phyloP scores from a whole-genome alignment of 2,329 filamentous ascomycete species.

The Aspergillus brasiliensis region DNA sequence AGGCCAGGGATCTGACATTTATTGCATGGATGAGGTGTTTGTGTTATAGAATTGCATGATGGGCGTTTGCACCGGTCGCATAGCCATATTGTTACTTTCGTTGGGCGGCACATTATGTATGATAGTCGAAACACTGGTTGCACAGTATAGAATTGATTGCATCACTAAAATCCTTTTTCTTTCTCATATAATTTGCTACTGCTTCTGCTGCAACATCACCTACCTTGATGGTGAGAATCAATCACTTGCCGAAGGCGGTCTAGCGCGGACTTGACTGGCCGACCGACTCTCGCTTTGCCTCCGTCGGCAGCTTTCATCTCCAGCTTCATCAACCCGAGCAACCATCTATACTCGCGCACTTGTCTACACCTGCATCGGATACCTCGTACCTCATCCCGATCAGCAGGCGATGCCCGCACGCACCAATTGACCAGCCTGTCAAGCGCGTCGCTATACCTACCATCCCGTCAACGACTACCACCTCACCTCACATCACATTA shows the following conservation, averaged over 20 bases:
- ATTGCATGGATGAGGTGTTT: slow-evolving; percentile 9
- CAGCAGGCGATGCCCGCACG: background rate
- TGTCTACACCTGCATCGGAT: background rate
- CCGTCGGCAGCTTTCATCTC: background rate
- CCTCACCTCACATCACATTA: no score
- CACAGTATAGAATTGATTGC: background rate
- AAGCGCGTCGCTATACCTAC: background rate
- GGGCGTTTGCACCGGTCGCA: slow-evolving; percentile 10
- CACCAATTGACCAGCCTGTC: background rate
- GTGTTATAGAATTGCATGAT: slow-evolving; percentile 6
- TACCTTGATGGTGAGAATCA: background rate
- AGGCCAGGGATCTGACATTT: background rate
- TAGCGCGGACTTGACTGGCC: background rate
- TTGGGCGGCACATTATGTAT: background rate
- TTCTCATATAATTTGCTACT: background rate
- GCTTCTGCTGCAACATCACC: background rate
- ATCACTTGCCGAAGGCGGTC: background rate
- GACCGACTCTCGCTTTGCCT: background rate
- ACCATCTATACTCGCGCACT: background rate
- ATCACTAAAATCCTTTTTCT: no score
- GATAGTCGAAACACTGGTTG: background rate
- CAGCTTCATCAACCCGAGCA: background rate
- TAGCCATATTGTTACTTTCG: background rate
- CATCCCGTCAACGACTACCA: background rate
- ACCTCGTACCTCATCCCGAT: background rate